A percentile compares a stretch with the other conserved stretches of the same genome.
Evolutionary conservation across 2,329 filamentous ascomycete genomes (phyloP).

Genomic region (Ophiosphaerella korrae): DNA sequence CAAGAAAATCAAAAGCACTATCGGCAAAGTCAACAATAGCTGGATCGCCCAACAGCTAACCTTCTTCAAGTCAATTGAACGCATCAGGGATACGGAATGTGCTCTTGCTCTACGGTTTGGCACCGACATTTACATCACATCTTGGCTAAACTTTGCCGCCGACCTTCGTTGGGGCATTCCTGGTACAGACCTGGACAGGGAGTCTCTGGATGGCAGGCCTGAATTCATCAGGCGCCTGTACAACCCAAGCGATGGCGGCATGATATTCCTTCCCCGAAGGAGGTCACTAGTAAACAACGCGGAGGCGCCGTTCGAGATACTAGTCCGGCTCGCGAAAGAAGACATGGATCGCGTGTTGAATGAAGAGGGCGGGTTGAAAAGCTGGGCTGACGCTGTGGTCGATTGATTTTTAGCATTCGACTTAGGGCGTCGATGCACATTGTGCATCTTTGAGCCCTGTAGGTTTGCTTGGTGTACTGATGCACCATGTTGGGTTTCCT

Average conservation of each 20-base stretch:
- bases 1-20: constrained; percentile 31
- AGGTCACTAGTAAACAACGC: constrained; percentile 23
- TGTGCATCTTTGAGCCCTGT: constrained; percentile 7
- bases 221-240: constrained; percentile 41
- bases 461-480: constrained; percentile 18
- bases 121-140: constrained; percentile 43
- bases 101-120: constrained; percentile 36
- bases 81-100: constrained; percentile 38
- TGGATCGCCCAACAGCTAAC: constrained; percentile 37
- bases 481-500: constrained; percentile 12
- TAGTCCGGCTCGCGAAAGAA: constrained; percentile 39
- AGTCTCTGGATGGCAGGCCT: constrained; percentile 35
- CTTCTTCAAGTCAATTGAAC: constrained; percentile 37
- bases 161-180: constrained; percentile 42
- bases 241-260: constrained; percentile 38
- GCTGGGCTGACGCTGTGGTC: constrained; percentile 37
- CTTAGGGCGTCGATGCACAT: background rate
- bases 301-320: constrained; percentile 43
- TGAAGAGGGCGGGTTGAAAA: constrained; percentile 35
- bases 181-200: constrained; percentile 30
- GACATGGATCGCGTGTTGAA: constrained; percentile 39
- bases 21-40: constrained; percentile 36
- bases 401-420: constrained; percentile 14
- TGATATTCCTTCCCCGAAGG: constrained; percentile 42
- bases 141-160: constrained; percentile 43